Percentiles rank a stretch among this genome's conserved stretches.
These are phyloP conservation scores for Eimeria necatrix DNA, from an alignment of 169 alveolate genomes.

Conservation along the genomic window DNA sequence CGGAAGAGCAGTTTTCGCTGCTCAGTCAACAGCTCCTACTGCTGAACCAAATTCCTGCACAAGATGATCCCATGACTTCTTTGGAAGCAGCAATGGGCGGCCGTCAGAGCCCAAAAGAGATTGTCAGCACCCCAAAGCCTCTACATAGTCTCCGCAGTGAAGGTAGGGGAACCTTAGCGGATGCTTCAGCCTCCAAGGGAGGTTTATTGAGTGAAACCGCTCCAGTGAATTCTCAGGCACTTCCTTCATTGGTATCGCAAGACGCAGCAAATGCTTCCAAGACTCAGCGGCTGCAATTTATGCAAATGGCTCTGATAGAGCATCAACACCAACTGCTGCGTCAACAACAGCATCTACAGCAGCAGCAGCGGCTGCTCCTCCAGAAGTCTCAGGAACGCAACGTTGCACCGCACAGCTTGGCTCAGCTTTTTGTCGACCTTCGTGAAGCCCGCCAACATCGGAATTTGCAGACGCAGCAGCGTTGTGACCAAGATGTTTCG, in stretches of 20 bases:
- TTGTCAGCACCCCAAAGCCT: background rate
- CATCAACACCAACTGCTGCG: slow-evolving; percentile 71
- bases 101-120: background rate
- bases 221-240: background rate
- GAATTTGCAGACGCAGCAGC: background rate
- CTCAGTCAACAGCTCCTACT: slow-evolving; percentile 66
- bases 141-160: background rate
- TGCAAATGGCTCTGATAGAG: slow-evolving; percentile 43
- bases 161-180: background rate
- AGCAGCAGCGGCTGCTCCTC: slow-evolving; percentile 55
- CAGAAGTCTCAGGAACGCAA: slow-evolving; percentile 70
- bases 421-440: slow-evolving; percentile 51
- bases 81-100: background rate
- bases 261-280: slow-evolving; percentile 20
- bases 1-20: slow-evolving; percentile 51
- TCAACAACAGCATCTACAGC: slow-evolving; percentile 48
- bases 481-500: background rate
- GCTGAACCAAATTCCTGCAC: slow-evolving; percentile 47
- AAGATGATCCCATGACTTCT: background rate
- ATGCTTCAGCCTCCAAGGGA: background rate
- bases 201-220: background rate
- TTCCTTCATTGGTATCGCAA: background rate
- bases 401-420: slow-evolving; percentile 40
- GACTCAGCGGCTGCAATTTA: slow-evolving; percentile 35
- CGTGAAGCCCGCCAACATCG: slow-evolving; percentile 66